Conservation (phyloP, 176 grass and related monocot species). For the Aegilops speltoides region DNA sequence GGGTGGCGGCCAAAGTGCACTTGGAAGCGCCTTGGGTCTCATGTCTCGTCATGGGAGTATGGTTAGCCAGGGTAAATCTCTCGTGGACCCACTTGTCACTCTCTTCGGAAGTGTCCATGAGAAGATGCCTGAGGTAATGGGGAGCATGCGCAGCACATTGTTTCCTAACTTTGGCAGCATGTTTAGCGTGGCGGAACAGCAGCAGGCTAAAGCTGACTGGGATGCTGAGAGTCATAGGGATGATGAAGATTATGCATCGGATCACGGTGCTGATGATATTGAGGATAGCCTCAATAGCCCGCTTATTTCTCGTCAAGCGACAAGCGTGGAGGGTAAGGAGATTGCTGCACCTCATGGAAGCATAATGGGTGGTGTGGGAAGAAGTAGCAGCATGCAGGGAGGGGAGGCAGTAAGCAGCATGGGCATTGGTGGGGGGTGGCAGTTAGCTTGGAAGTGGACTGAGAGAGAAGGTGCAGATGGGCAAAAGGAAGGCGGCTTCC, state of each 20-base stretch:
- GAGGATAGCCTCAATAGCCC: slow-evolving; percentile 81
- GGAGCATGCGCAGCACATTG: slow-evolving; percentile 90
- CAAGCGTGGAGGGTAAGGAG: slow-evolving; percentile 83
- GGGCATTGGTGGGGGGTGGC: slow-evolving; percentile 99
- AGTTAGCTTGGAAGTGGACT: slow-evolving; percentile 96
- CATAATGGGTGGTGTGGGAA: slow-evolving; percentile 52
- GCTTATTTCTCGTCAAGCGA: slow-evolving; percentile 86
- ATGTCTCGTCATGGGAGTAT: slow-evolving; percentile 69
- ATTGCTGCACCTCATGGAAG: slow-evolving; percentile 58
- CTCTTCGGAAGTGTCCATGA: slow-evolving; percentile 93
- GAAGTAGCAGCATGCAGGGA: slow-evolving; percentile 52
- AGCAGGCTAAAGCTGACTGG: slow-evolving; percentile 76
- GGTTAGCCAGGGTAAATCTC: slow-evolving; percentile 50
- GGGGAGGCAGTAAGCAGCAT: slow-evolving; percentile 76
- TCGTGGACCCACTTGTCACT: slow-evolving; percentile 91
- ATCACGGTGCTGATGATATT: slow-evolving; percentile 71
- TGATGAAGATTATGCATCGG: slow-evolving; percentile 69
- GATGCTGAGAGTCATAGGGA: slow-evolving; percentile 82
- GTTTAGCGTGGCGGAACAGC: slow-evolving; percentile 80
- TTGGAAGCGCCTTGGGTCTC: slow-evolving; percentile 69
- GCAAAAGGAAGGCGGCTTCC: slow-evolving; percentile 80
- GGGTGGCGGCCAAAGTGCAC: slow-evolving; percentile 64
- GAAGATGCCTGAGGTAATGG: slow-evolving; percentile 78
- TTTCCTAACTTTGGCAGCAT: slow-evolving; percentile 99
- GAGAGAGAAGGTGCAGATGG: slow-evolving; percentile 81